These are phyloP conservation scores for Pythium phragmiticola DNA, from an alignment of 352 stramenopile genomes.

Conservation along the genomic window DNA sequence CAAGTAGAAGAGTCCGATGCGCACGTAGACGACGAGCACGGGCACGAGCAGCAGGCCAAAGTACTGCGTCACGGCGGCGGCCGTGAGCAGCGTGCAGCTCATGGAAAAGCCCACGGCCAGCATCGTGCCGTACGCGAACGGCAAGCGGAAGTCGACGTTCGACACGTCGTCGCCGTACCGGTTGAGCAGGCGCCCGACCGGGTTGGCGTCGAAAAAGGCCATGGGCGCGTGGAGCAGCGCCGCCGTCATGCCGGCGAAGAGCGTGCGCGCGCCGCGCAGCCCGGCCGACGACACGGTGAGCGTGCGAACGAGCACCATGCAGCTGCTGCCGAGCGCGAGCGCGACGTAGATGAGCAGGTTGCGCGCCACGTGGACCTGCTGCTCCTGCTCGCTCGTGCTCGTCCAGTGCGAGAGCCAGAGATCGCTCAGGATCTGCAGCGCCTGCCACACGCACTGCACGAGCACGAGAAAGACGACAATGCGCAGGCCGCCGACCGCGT, in stretches of 20 bases:
- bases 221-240: slow-evolving; percentile 83
- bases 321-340: background rate
- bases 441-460: background rate
- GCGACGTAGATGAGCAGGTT: slow-evolving; percentile 25
- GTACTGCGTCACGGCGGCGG: slow-evolving; percentile 66
- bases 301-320: slow-evolving; percentile 18
- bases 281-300: slow-evolving; percentile 10
- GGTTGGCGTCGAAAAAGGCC: slow-evolving; percentile 90
- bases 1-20: slow-evolving; percentile 42
- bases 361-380: slow-evolving; percentile 60
- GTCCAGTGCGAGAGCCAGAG: slow-evolving; percentile 74
- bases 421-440: background rate
- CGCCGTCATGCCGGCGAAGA: slow-evolving; percentile 82
- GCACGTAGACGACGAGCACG: slow-evolving; percentile 78
- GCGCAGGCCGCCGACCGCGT: slow-evolving; percentile 24
- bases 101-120: slow-evolving; percentile 63
- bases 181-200: slow-evolving; percentile 83
- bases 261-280: slow-evolving; percentile 28
- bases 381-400: slow-evolving; percentile 62
- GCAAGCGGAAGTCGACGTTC: slow-evolving; percentile 69
- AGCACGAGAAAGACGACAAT: background rate
- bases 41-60: slow-evolving; percentile 65
- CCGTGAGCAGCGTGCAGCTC: slow-evolving; percentile 53
- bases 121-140: slow-evolving; percentile 27
- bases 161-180: slow-evolving; percentile 86